Evolutionary conservation across 1,284 basidiomycete genomes (phyloP), one percentile per base, ranked within the genome.

Genomic region (Farysia itapuensis): DNA sequence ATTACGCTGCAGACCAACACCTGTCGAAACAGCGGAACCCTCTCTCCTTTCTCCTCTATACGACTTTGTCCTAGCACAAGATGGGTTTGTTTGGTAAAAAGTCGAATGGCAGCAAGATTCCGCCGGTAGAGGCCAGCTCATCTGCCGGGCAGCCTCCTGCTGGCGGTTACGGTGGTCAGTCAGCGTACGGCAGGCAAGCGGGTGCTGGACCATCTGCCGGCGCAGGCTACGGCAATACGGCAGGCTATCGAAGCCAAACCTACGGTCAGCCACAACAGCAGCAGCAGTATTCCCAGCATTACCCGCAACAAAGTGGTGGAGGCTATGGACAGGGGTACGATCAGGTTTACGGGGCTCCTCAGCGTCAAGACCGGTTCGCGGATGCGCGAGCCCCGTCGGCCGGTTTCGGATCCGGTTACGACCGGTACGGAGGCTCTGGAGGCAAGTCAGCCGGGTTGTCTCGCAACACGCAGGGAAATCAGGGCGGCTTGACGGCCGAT

Each of bases 331-430:
- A 52, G 39, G 44, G n/a, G 11, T 9, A 11, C 18, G 18, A 33
- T 33, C 31, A 33, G 18, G 31, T 9, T 16, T 33, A 33, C 6
- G 57, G 51, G 13, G 43, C 43, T 18, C 31, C 44, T 9, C 44
- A 25, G 13, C 52, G 52, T 23, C 56, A 53, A 25, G 52, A 56
- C 23, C 47, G 53, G 13, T 71, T 67, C 29, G 50, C 58, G 18
- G 56, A 66, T 26, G 66, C 66, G 1, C 43, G 51, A 15, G 51
- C 68, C n/a, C 68, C 68, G 4, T 23, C 28, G 22, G 31, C 43
- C 2, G 53, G 53, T 21, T 57, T 71, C 23, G 68, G 68, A 14
- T 41, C 43, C 0, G 63, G 59, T 16, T 71, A 68, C 43, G 68
- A 71, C 29, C 44, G 44, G 39, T 58, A 60, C 25, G 48, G 41